phyloP scores from a whole-genome alignment of 73 alveolate species.

The Uronychia binucleata region DNA sequence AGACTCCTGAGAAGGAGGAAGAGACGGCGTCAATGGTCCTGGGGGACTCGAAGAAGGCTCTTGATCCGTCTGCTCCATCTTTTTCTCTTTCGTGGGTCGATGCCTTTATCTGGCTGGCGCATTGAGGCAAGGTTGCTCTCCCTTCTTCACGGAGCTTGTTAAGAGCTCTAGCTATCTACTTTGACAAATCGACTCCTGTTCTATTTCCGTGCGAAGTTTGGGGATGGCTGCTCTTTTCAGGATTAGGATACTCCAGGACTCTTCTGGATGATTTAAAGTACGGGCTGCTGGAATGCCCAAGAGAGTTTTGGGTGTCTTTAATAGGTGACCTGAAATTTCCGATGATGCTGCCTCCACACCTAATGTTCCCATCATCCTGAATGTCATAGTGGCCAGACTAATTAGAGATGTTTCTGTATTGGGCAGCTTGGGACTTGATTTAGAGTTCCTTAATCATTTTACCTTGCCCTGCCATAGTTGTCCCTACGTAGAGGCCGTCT shows the following conservation, averaged over 20 bases:
- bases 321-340: too few relatives aligned
- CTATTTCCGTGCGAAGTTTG: background rate
- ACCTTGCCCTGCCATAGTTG: background rate
- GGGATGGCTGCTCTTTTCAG: background rate
- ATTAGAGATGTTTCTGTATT: too few relatives aligned
- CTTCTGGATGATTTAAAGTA: background rate
- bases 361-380: too few relatives aligned
- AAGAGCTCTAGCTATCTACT: background rate
- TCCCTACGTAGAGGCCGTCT: background rate
- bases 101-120: background rate
- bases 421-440: too few relatives aligned
- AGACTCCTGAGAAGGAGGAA: background rate
- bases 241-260: background rate
- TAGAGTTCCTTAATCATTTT: too few relatives aligned
- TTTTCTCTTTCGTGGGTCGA: background rate
- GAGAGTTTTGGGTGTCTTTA: too few relatives aligned
- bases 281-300: too few relatives aligned
- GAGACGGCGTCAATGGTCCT: background rate
- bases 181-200: background rate
- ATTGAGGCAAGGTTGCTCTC: background rate
- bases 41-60: background rate
- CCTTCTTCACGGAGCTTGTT: background rate
- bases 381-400: too few relatives aligned
- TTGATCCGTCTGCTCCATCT: background rate
- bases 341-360: background rate